Conservation (phyloP, 2,329 filamentous ascomycete species). For the Emergomyces orientalis region DNA sequence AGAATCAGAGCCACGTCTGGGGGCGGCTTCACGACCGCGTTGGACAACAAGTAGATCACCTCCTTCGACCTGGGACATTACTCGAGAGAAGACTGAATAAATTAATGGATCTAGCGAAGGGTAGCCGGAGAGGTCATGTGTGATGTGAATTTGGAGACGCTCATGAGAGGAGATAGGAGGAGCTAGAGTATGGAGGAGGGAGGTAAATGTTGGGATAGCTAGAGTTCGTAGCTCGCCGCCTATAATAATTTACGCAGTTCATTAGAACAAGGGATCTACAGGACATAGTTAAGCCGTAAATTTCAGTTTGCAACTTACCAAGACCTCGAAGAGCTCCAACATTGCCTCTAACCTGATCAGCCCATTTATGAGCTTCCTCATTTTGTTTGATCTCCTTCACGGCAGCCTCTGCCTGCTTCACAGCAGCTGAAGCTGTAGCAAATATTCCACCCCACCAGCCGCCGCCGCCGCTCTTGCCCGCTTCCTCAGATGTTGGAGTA, state of each 20-base stretch:
- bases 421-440: constrained; percentile 60
- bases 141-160: constrained; percentile 92
- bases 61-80: constrained; percentile 98
- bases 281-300: neutral
- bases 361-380: constrained; percentile 93
- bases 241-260: constrained; percentile 29
- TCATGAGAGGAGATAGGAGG: constrained; percentile 96
- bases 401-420: constrained; percentile 86
- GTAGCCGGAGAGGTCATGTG: constrained; percentile 90
- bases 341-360: constrained; percentile 85
- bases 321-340: constrained; percentile 67
- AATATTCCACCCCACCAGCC: constrained; percentile 86
- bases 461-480: constrained; percentile 49
- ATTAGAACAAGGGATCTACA: constrained; percentile 10
- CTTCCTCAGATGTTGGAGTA: constrained; percentile 49
- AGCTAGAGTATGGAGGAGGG: constrained; percentile 87
- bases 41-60: constrained; percentile 92
- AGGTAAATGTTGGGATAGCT: constrained; percentile 88
- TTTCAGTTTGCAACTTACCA: constrained; percentile 45
- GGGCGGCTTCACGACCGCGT: constrained; percentile 75
- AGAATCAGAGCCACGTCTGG: constrained; percentile 46
- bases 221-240: constrained; percentile 79
- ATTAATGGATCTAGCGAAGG: constrained; percentile 89
- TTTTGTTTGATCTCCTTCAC: constrained; percentile 95
- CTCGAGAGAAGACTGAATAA: constrained; percentile 80